Conservation (phyloP, 192 early-diverging fungal species). For the Rhizophagus sp. region DNA sequence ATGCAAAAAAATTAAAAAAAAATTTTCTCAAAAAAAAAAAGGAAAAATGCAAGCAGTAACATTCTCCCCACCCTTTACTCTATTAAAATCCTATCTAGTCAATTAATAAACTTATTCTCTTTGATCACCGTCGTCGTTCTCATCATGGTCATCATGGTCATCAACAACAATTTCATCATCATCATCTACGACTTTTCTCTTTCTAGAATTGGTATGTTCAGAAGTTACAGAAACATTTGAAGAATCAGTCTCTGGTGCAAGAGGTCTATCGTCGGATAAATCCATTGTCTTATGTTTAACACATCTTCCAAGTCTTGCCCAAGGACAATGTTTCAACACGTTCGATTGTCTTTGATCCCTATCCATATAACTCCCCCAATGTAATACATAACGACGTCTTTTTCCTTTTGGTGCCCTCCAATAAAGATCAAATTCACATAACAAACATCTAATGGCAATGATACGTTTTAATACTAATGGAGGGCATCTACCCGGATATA, state of each 20-base stretch:
- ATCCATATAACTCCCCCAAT: conserved; percentile 15
- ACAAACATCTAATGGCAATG: conserved; percentile 17
- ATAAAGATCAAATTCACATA: conserved; percentile 28
- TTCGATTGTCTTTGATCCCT: conserved; percentile 9
- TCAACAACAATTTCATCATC: neutral
- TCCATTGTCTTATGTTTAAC: conserved; percentile 27
- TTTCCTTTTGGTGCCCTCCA: conserved; percentile 18
- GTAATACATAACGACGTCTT: conserved; percentile 23
- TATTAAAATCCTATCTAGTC: no score
- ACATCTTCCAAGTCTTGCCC: conserved; percentile 18
- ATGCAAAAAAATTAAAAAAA: no score
- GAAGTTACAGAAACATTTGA: neutral
- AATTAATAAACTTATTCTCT: no score
- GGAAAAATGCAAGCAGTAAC: no score
- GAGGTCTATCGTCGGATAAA: neutral
- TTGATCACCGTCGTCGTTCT: neutral
- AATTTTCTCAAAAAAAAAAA: no score
- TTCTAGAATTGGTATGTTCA: neutral
- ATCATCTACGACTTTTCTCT: neutral
- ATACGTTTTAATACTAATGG: conserved; percentile 22
- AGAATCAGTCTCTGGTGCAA: neutral
- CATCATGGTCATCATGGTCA: neutral
- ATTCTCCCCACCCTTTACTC: no score
- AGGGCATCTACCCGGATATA: conserved; percentile 23
- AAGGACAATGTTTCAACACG: conserved; percentile 18